phyloP scores from a whole-genome alignment of 2,329 filamentous ascomycete genomes.

The Penicillium glabrum region DNA sequence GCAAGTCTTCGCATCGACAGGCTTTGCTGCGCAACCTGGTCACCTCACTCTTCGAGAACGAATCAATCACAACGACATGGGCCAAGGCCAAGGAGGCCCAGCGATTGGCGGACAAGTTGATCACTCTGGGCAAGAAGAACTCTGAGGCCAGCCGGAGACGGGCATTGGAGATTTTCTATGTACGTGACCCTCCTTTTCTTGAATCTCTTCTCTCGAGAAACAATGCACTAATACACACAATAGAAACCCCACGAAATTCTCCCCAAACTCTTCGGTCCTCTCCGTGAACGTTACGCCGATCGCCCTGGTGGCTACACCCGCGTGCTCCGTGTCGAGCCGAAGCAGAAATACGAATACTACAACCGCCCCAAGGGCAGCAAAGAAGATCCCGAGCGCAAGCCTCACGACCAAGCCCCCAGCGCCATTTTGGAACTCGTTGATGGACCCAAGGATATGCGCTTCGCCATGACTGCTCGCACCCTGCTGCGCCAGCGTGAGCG shows the following conservation, averaged over 20 bases:
- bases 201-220: background rate
- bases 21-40: conserved; percentile 94
- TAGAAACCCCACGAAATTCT: conserved; percentile 51
- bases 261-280: conserved; percentile 82
- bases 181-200: conserved; percentile 51
- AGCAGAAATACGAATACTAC: conserved; percentile 52
- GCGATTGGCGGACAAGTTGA: conserved; percentile 86
- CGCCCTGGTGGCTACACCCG: conserved; percentile 93
- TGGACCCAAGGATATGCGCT: conserved; percentile 88
- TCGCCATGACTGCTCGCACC: conserved; percentile 86
- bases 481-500: conserved; percentile 61
- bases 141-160: conserved; percentile 75
- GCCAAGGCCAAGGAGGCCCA: conserved; percentile 97
- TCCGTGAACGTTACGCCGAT: conserved; percentile 73
- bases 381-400: conserved; percentile 18
- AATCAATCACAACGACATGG: conserved; percentile 93
- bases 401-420: conserved; percentile 77
- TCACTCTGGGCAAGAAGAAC: conserved; percentile 90
- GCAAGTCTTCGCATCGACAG: conserved; percentile 81
- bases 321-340: conserved; percentile 85
- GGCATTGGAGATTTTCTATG: conserved; percentile 82
- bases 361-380: conserved; percentile 17
- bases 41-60: conserved; percentile 88
- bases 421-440: conserved; percentile 95
- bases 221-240: conserved; percentile 27